These are phyloP conservation scores for Eucalyptus regnans DNA, from an alignment of 345 rosid species.

Conservation along the genomic window DNA sequence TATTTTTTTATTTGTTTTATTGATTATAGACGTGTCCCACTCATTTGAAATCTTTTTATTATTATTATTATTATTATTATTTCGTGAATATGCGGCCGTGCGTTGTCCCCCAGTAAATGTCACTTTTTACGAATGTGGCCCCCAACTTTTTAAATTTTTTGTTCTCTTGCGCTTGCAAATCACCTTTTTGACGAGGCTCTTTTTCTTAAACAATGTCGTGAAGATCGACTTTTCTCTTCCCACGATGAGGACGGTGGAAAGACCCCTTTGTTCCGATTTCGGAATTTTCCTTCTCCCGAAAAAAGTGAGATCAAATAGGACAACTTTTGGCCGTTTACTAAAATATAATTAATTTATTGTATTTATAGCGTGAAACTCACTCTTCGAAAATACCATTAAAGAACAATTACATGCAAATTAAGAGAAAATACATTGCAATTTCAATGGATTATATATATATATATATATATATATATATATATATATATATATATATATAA, in stretches of 20 bases:
- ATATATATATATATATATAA: too few species aligned
- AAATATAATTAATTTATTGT: background rate
- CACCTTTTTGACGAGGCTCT: background rate
- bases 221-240: background rate
- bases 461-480: too few species aligned
- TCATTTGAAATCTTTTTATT: background rate
- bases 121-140: background rate
- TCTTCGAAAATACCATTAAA: accelerated
- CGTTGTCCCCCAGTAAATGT: background rate
- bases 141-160: background rate
- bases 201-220: background rate
- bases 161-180: background rate
- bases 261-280: background rate
- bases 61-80: background rate
- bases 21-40: background rate
- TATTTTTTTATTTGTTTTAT: background rate
- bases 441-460: background rate
- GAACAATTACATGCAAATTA: background rate
- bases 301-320: background rate
- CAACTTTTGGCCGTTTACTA: background rate
- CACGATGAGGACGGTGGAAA: background rate
- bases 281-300: background rate
- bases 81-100: background rate
- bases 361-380: accelerated
- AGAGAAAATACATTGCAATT: background rate